Percentiles rank a stretch among this genome's conserved stretches.
Conservation (phyloP, 2,329 filamentous ascomycete genomes). For the Trichoderma atrobrunneum region DNA sequence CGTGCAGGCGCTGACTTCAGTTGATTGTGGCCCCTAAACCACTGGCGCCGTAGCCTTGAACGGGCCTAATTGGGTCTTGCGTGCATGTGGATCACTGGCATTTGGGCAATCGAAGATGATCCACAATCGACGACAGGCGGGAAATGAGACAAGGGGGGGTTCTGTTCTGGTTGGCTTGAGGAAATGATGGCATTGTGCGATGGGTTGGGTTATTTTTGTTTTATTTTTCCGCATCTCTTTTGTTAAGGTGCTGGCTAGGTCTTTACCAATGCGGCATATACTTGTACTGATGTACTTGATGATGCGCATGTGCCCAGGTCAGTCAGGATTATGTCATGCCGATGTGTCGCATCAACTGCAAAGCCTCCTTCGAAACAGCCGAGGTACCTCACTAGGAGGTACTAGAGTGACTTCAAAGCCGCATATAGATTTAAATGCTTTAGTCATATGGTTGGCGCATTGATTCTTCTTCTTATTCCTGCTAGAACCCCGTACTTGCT, state of each 20-base stretch:
- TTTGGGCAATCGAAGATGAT: constrained; percentile 12
- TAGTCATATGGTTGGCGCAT: background rate
- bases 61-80: constrained; percentile 13
- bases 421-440: background rate
- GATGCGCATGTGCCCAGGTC: background rate
- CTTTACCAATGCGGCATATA: background rate
- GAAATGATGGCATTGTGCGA: background rate
- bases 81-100: constrained; percentile 15
- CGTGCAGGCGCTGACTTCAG: constrained; percentile 16
- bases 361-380: background rate
- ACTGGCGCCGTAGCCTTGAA: background rate
- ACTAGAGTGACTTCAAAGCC: background rate
- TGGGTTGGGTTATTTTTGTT: background rate
- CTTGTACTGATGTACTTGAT: background rate
- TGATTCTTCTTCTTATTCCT: background rate
- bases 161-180: background rate
- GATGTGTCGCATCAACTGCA: background rate
- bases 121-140: constrained; percentile 16
- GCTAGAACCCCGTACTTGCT: background rate
- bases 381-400: background rate
- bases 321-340: background rate
- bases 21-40: constrained; percentile 10
- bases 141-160: constrained; percentile 15
- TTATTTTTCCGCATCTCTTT: background rate
- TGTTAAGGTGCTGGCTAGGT: background rate